phyloP scores from a whole-genome alignment of 352 stramenopile genomes.

The Phytophthora colocasiae region DNA sequence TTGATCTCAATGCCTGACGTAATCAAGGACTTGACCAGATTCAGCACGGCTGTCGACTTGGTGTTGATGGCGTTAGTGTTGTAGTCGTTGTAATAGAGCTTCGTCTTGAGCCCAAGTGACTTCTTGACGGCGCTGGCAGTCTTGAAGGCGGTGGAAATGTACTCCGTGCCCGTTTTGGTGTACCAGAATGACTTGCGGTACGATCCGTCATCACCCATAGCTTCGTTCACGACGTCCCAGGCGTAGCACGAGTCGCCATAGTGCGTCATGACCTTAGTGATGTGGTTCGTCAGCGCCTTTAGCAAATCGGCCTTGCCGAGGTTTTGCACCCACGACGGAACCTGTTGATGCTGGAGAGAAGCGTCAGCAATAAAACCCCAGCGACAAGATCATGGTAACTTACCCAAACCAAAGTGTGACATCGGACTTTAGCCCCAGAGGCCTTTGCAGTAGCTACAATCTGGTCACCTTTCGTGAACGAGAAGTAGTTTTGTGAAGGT shows the following conservation, averaged over 20 bases:
- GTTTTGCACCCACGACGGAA: slow-evolving; percentile 27
- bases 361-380: not conserved
- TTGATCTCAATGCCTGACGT: slow-evolving; percentile 16
- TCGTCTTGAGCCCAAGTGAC: slow-evolving; percentile 16
- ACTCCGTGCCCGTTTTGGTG: slow-evolving; percentile 29
- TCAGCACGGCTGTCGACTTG: slow-evolving; percentile 26
- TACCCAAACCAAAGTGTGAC: slow-evolving; percentile 28
- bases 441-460: slow-evolving; percentile 22
- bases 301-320: slow-evolving; percentile 28
- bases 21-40: slow-evolving; percentile 13
- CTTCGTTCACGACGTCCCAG: slow-evolving; percentile 27
- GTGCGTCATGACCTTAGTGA: slow-evolving; percentile 33
- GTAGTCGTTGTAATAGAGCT: slow-evolving; percentile 28
- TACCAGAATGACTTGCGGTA: slow-evolving; percentile 39
- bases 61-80: slow-evolving; percentile 23
- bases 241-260: slow-evolving; percentile 31
- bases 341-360: slow-evolving; percentile 24
- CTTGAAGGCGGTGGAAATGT: slow-evolving; percentile 30
- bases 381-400: not conserved
- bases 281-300: slow-evolving; percentile 28
- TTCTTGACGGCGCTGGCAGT: slow-evolving; percentile 25
- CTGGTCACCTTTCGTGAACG: slow-evolving; percentile 22
- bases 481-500: slow-evolving; percentile 16
- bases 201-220: slow-evolving; percentile 26
- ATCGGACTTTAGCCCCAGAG: slow-evolving; percentile 25